A percentile compares a stretch with the other conserved stretches of the same genome.
Conservation (phyloP, 2,329 filamentous ascomycete species). For the Alternaria infectoria region DNA sequence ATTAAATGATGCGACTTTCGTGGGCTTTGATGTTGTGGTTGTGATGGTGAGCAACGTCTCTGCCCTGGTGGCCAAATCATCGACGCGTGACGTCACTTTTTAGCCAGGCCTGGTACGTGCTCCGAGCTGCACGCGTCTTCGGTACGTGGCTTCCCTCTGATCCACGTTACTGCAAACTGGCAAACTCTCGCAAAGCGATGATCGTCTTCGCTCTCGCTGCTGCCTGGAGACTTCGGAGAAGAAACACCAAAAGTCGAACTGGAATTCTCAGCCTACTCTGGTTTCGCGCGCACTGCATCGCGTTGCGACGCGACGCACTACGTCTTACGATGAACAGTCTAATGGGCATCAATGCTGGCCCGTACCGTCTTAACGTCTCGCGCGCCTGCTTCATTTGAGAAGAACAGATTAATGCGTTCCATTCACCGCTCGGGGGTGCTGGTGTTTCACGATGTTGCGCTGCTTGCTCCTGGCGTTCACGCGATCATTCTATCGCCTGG, state of each 20-base stretch:
- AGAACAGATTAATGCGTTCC: not conserved
- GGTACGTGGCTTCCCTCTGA: not conserved
- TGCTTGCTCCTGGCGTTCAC: not conserved
- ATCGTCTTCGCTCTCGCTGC: not conserved
- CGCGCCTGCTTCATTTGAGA: not conserved
- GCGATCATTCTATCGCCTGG: not conserved
- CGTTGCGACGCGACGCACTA: not conserved
- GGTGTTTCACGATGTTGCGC: not conserved
- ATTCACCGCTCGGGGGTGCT: not conserved
- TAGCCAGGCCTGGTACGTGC: not conserved
- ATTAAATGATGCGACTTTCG: not conserved
- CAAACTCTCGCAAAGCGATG: not conserved
- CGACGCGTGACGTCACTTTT: not conserved
- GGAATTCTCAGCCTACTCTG: not conserved
- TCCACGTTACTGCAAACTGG: not conserved
- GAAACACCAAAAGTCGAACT: not conserved
- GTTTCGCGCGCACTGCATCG: not conserved
- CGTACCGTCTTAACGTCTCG: not conserved
- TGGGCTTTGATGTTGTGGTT: not conserved
- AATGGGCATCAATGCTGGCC: not conserved
- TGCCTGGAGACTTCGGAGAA: not conserved
- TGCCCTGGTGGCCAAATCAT: not conserved
- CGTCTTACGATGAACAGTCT: not conserved
- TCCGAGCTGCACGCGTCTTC: not conserved
- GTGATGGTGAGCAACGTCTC: not conserved